phyloP scores from a whole-genome alignment of 768 basidiomycete genomes.

The Galerina sulciceps region DNA sequence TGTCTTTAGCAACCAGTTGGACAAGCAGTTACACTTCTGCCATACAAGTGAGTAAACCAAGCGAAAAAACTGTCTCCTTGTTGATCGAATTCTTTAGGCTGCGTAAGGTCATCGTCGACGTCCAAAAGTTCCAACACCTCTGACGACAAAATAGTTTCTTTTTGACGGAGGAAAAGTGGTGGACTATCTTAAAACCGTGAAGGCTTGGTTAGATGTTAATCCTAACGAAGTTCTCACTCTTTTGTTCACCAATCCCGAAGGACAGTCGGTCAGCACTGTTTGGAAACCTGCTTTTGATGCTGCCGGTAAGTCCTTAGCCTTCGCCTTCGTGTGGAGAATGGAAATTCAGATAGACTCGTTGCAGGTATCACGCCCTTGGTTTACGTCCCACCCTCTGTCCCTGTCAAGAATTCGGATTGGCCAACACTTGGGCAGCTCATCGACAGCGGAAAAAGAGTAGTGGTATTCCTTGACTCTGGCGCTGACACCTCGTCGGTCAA shows the following conservation, averaged over 20 bases:
- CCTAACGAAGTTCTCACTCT: constrained; percentile 70
- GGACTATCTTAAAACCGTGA: constrained; percentile 55
- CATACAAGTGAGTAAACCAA: constrained; percentile 53
- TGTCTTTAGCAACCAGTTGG: constrained; percentile 26
- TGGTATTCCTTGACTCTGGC: constrained; percentile 63
- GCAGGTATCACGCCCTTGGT: constrained; percentile 49
- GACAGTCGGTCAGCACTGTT: constrained; percentile 45
- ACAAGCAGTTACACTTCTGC: constrained; percentile 63
- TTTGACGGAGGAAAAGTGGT: constrained; percentile 58
- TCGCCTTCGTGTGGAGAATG: neutral
- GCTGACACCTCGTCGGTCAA: constrained; percentile 44
- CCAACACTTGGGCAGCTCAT: constrained; percentile 69
- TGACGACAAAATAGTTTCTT: constrained; percentile 31
- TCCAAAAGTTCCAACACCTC: too few species aligned
- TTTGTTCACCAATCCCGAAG: constrained; percentile 70
- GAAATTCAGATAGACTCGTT: neutral
- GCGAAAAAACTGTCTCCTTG: neutral
- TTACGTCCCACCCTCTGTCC: constrained; percentile 54
- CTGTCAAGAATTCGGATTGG: constrained; percentile 54
- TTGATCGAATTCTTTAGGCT: constrained; percentile 28
- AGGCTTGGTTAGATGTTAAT: constrained; percentile 59
- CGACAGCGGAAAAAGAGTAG: constrained; percentile 58
- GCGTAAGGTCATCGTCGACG: constrained; percentile 27
- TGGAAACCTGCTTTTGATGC: constrained; percentile 59
- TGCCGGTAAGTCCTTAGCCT: constrained; percentile 39